Evolutionary conservation across 2,329 filamentous ascomycete species (phyloP).

Genomic region (Coniochaeta prunicola): DNA sequence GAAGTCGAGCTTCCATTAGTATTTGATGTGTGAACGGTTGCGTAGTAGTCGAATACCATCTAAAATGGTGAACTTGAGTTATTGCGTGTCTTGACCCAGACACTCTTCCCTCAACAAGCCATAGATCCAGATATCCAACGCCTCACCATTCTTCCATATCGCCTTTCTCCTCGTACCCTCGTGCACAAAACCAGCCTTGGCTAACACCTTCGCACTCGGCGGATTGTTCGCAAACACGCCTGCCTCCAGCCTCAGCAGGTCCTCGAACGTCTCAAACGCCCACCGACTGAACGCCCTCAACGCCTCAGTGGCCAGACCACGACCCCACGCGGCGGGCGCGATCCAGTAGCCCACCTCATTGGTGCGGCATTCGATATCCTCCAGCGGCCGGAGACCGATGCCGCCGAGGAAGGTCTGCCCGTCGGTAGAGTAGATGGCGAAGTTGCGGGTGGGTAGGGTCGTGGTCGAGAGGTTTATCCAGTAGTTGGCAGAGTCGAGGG

Average conservation of each 20-base stretch:
- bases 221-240: slow-evolving; percentile 27
- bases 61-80: background rate
- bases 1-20: too few relatives aligned
- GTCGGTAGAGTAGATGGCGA: slow-evolving; percentile 24
- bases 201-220: slow-evolving; percentile 34
- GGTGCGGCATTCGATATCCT: slow-evolving; percentile 32
- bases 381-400: slow-evolving; percentile 28
- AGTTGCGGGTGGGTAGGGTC: slow-evolving; percentile 21
- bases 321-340: slow-evolving; percentile 33
- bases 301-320: slow-evolving; percentile 35
- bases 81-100: background rate
- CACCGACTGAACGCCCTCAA: slow-evolving; percentile 30
- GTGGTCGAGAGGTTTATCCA: slow-evolving; percentile 24
- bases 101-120: slow-evolving; percentile 22
- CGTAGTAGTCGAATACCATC: background rate
- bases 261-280: slow-evolving; percentile 33
- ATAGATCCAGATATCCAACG: slow-evolving; percentile 29
- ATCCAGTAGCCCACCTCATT: slow-evolving; percentile 45
- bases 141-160: slow-evolving; percentile 31
- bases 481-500: slow-evolving; percentile 25
- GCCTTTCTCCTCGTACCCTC: slow-evolving; percentile 37
- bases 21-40: too few relatives aligned
- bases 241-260: slow-evolving; percentile 34
- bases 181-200: slow-evolving; percentile 31
- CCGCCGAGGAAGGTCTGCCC: slow-evolving; percentile 28